phyloP scores from a whole-genome alignment of 306 rosid species.

The Psophocarpus tetragonolobus region DNA sequence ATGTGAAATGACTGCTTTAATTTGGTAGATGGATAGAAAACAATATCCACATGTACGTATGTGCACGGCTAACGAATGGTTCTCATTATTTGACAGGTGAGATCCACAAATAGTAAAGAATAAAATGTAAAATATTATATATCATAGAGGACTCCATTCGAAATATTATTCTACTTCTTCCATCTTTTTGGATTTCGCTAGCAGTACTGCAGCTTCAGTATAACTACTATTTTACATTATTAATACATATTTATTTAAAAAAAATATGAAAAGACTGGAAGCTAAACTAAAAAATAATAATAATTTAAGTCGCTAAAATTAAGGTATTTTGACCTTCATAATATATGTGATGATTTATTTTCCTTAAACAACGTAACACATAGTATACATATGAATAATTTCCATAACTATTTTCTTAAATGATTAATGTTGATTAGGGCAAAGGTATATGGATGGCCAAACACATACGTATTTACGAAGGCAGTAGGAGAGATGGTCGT shows the following conservation, averaged over 20 bases:
- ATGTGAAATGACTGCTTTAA: not conserved
- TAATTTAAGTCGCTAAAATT: not conserved
- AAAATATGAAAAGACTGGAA: too few relatives aligned
- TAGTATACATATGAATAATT: not conserved
- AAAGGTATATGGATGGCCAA: conserved; percentile 83
- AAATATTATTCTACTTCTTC: too few relatives aligned
- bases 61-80: not conserved
- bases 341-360: not conserved
- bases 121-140: not conserved
- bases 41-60: not conserved
- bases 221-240: too few relatives aligned
- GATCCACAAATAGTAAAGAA: not conserved
- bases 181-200: too few relatives aligned
- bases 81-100: not conserved
- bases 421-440: conserved; percentile 70
- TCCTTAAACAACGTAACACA: not conserved
- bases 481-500: conserved; percentile 83
- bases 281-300: not conserved
- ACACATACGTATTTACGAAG: conserved; percentile 80
- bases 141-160: too few relatives aligned
- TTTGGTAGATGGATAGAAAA: not conserved
- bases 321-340: not conserved
- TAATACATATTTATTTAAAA: too few relatives aligned
- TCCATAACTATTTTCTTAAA: too few relatives aligned
- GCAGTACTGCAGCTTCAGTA: too few relatives aligned